A percentile compares a stretch with the other conserved stretches of the same genome.
phyloP scores from a whole-genome alignment of 495 filamentous ascomycete species.

The Penicillium silybi region DNA sequence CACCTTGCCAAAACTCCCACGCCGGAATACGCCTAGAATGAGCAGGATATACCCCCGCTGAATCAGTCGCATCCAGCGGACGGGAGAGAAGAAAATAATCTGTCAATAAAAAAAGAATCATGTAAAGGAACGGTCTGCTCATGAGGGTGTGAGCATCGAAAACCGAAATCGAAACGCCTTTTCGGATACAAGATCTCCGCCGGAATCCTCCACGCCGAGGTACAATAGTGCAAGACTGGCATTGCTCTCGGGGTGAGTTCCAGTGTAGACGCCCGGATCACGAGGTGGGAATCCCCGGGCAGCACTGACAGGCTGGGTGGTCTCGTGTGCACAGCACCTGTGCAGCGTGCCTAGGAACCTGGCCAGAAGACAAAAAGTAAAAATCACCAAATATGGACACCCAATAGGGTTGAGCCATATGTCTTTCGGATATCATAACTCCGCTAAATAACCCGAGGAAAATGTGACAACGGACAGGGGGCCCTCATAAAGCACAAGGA shows the following conservation, averaged over 20 bases:
- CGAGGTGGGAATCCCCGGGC: not conserved
- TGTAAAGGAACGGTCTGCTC: slow-evolving; percentile 14
- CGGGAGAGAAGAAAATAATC: not conserved
- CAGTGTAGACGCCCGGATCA: not conserved
- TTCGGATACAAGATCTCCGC: slow-evolving; percentile 10
- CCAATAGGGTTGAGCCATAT: slow-evolving; percentile 18
- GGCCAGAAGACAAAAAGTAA: not conserved
- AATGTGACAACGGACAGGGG: slow-evolving; percentile 12
- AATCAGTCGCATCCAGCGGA: not conserved
- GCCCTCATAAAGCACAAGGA: slow-evolving; percentile 11
- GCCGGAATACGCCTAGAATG: not conserved
- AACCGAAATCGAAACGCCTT: slow-evolving; percentile 25
- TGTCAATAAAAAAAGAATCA: slow-evolving; percentile 9
- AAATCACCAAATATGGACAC: slow-evolving; percentile 19
- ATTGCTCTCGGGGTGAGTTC: not conserved
- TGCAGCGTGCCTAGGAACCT: slow-evolving; percentile 1
- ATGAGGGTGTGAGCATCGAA: slow-evolving; percentile 2
- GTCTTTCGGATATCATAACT: slow-evolving; percentile 25
- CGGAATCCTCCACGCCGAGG: not conserved
- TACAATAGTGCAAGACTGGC: not conserved
- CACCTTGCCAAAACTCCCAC: slow-evolving; percentile 15
- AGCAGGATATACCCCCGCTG: not conserved
- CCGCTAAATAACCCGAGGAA: slow-evolving; percentile 26
- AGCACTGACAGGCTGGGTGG: not conserved
- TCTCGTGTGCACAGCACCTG: not conserved